These are phyloP conservation scores for Cucurbitaria berberidis DNA, from an alignment of 2,329 filamentous ascomycete genomes.

Conservation along the genomic window DNA sequence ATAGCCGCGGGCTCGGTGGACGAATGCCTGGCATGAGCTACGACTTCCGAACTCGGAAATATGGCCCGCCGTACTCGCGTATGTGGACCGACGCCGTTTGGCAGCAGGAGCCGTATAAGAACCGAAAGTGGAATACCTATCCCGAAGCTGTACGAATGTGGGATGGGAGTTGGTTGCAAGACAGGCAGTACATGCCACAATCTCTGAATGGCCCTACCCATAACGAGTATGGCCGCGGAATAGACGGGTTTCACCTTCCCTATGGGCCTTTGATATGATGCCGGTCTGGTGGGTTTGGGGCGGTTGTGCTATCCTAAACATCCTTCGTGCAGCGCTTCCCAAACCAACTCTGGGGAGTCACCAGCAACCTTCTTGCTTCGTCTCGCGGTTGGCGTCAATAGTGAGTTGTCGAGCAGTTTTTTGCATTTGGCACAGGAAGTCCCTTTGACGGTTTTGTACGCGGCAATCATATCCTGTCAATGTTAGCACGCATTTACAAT, in stretches of 20 bases:
- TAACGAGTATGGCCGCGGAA: slow-evolving; percentile 5
- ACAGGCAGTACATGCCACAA: slow-evolving; percentile 20
- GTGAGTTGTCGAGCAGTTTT: slow-evolving; percentile 35
- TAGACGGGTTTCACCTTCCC: not conserved
- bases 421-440: slow-evolving; percentile 42
- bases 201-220: slow-evolving; percentile 1
- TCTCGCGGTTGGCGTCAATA: slow-evolving; percentile 38
- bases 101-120: slow-evolving; percentile 29
- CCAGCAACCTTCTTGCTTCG: slow-evolving; percentile 32
- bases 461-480: slow-evolving; percentile 47
- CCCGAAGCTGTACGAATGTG: slow-evolving; percentile 35
- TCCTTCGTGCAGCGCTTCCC: slow-evolving; percentile 48
- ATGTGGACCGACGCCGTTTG: slow-evolving; percentile 46
- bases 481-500: slow-evolving; percentile 14
- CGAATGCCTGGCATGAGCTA: slow-evolving; percentile 33
- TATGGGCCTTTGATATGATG: not conserved
- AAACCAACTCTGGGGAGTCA: slow-evolving; percentile 28
- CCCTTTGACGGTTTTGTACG: slow-evolving; percentile 44
- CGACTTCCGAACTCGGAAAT: slow-evolving; percentile 46
- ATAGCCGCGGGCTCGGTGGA: slow-evolving; percentile 19
- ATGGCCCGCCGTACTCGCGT: slow-evolving; percentile 26
- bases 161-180: slow-evolving; percentile 38
- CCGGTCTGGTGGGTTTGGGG: too few species aligned
- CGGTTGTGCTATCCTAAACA: slow-evolving; percentile 29
- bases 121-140: slow-evolving; percentile 15